phyloP scores from a whole-genome alignment of 192 early-diverging fungal species.

The Powellomyces hirtus region DNA sequence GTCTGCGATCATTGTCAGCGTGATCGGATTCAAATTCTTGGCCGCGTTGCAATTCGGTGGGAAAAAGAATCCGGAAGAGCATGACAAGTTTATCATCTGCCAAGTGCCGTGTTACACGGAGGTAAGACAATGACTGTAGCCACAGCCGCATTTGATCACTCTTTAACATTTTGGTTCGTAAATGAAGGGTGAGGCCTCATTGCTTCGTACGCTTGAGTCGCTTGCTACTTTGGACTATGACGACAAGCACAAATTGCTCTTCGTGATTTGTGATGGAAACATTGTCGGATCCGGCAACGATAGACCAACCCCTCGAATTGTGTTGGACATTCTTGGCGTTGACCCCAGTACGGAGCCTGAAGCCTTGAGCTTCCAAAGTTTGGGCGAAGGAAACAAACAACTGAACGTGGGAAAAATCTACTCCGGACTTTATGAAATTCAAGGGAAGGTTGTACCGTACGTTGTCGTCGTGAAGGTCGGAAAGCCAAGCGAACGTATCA shows the following conservation, averaged over 20 bases:
- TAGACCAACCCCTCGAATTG: conserved; percentile 92
- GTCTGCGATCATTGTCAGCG: conserved; percentile 69
- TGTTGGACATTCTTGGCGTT: conserved; percentile 93
- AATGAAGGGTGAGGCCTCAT: conserved; percentile 89
- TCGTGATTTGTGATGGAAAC: conserved; percentile 93
- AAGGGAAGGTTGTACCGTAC: conserved; percentile 92
- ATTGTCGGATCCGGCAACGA: conserved; percentile 97
- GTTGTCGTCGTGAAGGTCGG: conserved; percentile 97
- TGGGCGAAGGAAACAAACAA: conserved; percentile 75
- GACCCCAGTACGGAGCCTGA: conserved; percentile 77
- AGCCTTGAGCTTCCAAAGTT: conserved; percentile 74
- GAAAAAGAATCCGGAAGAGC: conserved; percentile 72
- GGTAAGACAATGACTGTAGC: too few species aligned
- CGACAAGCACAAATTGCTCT: conserved; percentile 95
- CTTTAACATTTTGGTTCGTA: too few species aligned
- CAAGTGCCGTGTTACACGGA: conserved; percentile 99
- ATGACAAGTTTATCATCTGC: conserved; percentile 94
- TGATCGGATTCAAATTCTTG: conserved; percentile 73
- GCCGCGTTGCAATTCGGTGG: conserved; percentile 55
- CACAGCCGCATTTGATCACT: neutral
- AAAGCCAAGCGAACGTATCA: conserved; percentile 73
- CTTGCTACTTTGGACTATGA: conserved; percentile 87
- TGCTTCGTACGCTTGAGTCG: conserved; percentile 92
- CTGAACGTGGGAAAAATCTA: conserved; percentile 96
- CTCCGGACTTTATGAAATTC: conserved; percentile 91